Evolutionary conservation across 306 rosid genomes (phyloP), one percentile per base, ranked within the genome.

Genomic region (Alnus rubra): DNA sequence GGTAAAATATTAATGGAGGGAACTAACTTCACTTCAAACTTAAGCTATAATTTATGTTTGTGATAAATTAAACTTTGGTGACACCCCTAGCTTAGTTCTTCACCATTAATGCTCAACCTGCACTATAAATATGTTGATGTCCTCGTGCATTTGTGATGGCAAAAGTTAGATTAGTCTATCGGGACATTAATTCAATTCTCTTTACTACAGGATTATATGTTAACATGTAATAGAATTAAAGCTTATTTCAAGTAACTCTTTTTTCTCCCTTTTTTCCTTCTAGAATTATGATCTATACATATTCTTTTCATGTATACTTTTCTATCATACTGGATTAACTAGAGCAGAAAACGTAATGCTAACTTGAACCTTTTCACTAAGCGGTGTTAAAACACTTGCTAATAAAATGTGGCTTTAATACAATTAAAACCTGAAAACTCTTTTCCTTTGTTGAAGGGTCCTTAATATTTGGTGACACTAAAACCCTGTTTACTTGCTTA

Each of bases 1-100:
- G 97, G 98, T 90, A 79, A 48, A 78, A 51, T 62, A 54, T 74
- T 51, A 12, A 35, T 69, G n/a, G 42, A 74, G 15, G 76, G 58
- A 63, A 68, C 44, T 47, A 14, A 71, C 53, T 56, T 68, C 51
- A 39, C 35, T 42, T 9, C 16, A 54, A 35, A 48, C 47, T 77
- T 51, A 10, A 13, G 52, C 47, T 62, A 68, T 39, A 68, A 16
- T 42, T 33, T 39, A 39, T 68, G 44, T 42, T 68, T 15, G 39
- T 9, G 9, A 68, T 9, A 4, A 18, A 68, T 42, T 23, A n/a
- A n/a, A 42, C 31, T 39, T 39, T 18, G 48, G 11, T 9, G 51
- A 39, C 72, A 42, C 48, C 72, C 42, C 31, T 68, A 39, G 16
- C 15, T 68, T 68, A 39, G 72, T 68, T 68, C 30, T 42, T 68